phyloP scores from a whole-genome alignment of 768 basidiomycete genomes.

The Trametes maxima region DNA sequence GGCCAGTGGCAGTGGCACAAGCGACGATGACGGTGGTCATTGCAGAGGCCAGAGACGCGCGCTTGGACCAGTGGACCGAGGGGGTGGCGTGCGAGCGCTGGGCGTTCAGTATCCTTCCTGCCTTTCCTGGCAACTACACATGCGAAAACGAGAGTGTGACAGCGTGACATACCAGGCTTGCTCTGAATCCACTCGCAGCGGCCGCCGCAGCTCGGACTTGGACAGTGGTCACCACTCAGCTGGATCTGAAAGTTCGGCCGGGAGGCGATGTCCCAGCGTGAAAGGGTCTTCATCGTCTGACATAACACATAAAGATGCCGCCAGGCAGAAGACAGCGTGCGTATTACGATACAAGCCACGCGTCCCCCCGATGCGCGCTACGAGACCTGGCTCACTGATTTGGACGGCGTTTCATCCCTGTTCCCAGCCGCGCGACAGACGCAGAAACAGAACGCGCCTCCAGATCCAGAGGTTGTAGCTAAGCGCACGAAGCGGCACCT shows the following conservation, averaged over 20 bases:
- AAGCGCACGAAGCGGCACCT: slow-evolving; percentile 78
- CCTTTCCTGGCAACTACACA: not conserved
- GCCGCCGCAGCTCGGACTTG: too few species aligned
- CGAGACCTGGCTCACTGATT: not conserved
- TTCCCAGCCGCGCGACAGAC: slow-evolving; percentile 50
- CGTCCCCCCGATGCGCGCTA: not conserved
- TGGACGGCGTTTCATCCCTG: slow-evolving; percentile 3
- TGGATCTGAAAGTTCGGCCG: not conserved
- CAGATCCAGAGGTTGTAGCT: slow-evolving; percentile 68
- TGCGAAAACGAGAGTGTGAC: not conserved
- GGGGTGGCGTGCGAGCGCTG: not conserved
- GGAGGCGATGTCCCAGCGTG: slow-evolving; percentile 2
- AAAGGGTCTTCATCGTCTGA: not conserved
- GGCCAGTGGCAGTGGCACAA: too few species aligned
- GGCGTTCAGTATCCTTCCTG: slow-evolving; percentile 13
- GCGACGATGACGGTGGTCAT: not conserved
- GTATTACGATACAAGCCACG: not conserved
- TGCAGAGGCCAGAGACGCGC: not conserved
- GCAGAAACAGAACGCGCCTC: slow-evolving; percentile 38
- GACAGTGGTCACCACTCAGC: too few species aligned
- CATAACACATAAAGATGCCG: slow-evolving; percentile 2
- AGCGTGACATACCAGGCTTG: not conserved
- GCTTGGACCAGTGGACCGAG: not conserved
- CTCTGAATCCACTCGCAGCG: not conserved
- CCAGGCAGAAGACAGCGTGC: slow-evolving; percentile 19